Evolutionary conservation across 768 basidiomycete genomes (phyloP).

Genomic region (Lentinula lateritia): DNA sequence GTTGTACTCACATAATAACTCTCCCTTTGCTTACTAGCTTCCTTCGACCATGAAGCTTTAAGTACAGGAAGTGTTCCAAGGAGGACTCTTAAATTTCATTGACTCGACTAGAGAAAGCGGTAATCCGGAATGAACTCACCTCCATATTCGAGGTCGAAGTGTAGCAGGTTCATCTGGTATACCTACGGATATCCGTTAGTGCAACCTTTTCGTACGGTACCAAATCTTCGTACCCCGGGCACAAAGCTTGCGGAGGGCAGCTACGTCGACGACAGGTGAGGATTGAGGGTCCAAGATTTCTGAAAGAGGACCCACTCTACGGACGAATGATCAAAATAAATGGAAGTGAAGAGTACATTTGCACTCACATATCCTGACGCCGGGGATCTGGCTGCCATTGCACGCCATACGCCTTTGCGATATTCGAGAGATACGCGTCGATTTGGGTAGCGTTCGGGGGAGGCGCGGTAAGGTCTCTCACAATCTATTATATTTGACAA

Average conservation of each 20-base stretch:
- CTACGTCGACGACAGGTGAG: conserved; percentile 49
- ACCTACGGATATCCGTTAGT: conserved; percentile 31
- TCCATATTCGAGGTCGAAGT: conserved; percentile 76
- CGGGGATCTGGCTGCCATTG: conserved; percentile 59
- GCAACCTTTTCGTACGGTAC: neutral
- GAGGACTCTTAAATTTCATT: conserved; percentile 39
- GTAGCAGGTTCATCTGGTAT: conserved; percentile 70
- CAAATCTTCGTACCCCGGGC: conserved; percentile 43
- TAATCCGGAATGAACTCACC: conserved; percentile 34
- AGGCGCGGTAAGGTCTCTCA: conserved; percentile 45
- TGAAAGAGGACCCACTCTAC: conserved; percentile 50
- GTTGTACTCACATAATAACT: conserved; percentile 69
- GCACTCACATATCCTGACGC: conserved; percentile 56
- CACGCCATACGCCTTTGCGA: conserved; percentile 49
- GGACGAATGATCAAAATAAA: neutral
- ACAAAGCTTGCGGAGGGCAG: conserved; percentile 51
- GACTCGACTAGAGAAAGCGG: conserved; percentile 6
- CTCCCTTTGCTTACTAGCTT: conserved; percentile 55
- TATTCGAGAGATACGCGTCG: conserved; percentile 47
- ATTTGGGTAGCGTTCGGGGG: conserved; percentile 52
- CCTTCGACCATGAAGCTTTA: conserved; percentile 55
- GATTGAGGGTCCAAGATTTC: conserved; percentile 52
- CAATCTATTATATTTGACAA: conserved; percentile 28
- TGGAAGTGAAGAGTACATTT: neutral
- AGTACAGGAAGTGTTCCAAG: conserved; percentile 55